phyloP scores from a whole-genome alignment of 2,329 filamentous ascomycete species.

The Sporothrix pseudoabietina region DNA sequence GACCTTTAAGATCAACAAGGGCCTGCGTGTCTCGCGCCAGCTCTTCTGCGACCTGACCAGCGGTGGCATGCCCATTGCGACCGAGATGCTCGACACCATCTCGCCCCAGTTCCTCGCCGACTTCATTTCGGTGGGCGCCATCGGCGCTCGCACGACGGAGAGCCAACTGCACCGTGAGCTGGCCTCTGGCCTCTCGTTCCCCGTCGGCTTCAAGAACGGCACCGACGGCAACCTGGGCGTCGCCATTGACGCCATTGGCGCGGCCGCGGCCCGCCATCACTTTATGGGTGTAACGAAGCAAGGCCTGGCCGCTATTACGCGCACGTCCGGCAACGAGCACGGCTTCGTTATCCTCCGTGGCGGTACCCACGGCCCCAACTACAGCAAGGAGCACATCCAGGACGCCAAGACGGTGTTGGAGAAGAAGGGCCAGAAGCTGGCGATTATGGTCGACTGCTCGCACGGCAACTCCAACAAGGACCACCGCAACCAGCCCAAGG shows the following conservation, averaged over 20 bases:
- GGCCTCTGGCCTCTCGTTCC: slow-evolving; percentile 92
- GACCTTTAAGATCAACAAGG: slow-evolving; percentile 99
- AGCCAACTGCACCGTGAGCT: slow-evolving; percentile 95
- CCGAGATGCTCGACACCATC: slow-evolving; percentile 98
- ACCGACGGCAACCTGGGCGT: slow-evolving; percentile 90
- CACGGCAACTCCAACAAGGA: slow-evolving; percentile 98
- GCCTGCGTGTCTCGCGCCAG: slow-evolving; percentile 85
- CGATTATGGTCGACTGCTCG: slow-evolving; percentile 98
- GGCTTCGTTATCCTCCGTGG: slow-evolving; percentile 96
- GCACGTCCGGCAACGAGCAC: slow-evolving; percentile 91
- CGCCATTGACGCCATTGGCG: slow-evolving; percentile 93
- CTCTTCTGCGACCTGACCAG: slow-evolving; percentile 89
- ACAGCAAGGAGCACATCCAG: slow-evolving; percentile 80
- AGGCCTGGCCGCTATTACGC: slow-evolving; percentile 89
- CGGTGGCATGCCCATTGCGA: slow-evolving; percentile 89
- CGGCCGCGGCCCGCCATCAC: slow-evolving; percentile 82
- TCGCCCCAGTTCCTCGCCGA: slow-evolving; percentile 97
- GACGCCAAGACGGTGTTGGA: slow-evolving; percentile 72
- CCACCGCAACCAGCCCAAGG: slow-evolving; percentile 95
- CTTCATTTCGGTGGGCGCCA: slow-evolving; percentile 90
- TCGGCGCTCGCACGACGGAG: slow-evolving; percentile 94
- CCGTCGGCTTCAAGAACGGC: slow-evolving; percentile 99
- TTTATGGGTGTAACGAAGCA: slow-evolving; percentile 99
- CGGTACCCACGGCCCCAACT: slow-evolving; percentile 91
- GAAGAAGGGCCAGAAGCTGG: slow-evolving; percentile 81